Conservation (phyloP, 1,139 yeast genomes). For the Zygoascus hellenicus region DNA sequence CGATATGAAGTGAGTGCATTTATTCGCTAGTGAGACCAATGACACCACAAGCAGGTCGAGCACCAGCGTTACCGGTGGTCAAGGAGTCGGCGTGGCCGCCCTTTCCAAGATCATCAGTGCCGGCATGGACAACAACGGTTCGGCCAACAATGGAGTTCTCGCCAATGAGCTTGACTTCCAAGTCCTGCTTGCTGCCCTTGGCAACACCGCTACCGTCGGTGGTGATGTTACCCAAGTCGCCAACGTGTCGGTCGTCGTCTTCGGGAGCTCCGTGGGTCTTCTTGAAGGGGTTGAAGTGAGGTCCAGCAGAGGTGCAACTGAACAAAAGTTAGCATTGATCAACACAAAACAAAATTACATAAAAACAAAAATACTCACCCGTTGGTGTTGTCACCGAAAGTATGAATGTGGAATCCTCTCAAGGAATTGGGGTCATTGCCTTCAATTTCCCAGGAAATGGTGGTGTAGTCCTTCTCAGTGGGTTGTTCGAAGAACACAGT, state of each 20-base stretch:
- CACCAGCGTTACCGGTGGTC: constrained; percentile 98
- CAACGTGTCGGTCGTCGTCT: constrained; percentile 87
- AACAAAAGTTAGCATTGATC: constrained; percentile 32
- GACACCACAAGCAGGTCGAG: constrained; percentile 99
- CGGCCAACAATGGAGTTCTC: constrained; percentile 86
- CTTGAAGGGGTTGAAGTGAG: constrained; percentile 93
- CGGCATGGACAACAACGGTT: constrained; percentile 93
- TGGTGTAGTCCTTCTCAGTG: constrained; percentile 73
- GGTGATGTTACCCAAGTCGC: constrained; percentile 91
- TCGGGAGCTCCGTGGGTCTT: constrained; percentile 94
- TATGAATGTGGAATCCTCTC: constrained; percentile 97
- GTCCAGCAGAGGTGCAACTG: constrained; percentile 94
- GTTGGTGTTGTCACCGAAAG: constrained; percentile 97
- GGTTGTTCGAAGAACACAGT: constrained; percentile 79
- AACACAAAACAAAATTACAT: constrained; percentile 25
- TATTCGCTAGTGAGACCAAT: constrained; percentile 50
- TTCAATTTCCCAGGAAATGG: constrained; percentile 75
- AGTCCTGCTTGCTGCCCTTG: constrained; percentile 78
- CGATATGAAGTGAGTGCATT: not conserved
- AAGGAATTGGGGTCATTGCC: constrained; percentile 84
- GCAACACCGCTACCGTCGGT: constrained; percentile 87
- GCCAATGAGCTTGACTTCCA: constrained; percentile 73
- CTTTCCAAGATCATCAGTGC: constrained; percentile 93
- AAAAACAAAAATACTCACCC: constrained; percentile 38
- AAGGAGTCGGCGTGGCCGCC: constrained; percentile 92